Evolutionary conservation across 2,329 filamentous ascomycete species (phyloP), one percentile per base, ranked within the genome.

Genomic region (Fusarium nurragi): DNA sequence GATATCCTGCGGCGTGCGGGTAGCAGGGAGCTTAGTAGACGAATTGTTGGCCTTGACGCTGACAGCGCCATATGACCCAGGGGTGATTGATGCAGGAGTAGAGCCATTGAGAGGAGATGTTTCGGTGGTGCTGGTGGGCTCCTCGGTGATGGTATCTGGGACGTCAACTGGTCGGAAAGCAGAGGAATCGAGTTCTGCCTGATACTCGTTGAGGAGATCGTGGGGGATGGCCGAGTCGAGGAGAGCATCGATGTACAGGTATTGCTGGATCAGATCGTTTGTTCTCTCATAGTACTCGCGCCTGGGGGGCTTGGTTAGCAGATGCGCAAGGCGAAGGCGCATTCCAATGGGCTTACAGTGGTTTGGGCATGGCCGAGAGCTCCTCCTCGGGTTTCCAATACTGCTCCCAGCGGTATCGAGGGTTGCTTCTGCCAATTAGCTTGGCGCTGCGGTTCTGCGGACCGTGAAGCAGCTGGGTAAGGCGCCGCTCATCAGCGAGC

Each of bases 181-280:
- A 36, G 81, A 84, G 19, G 81, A 81, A 39, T 86, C 81, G 46
- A 88, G 80, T 64, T 90, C 81, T 65, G 89, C 76, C 32, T 77
- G 89, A 77, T 97, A 97, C 77, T 97, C 94, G 73, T 96, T 94
- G 56, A 98, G 88, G 40, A 98, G 82, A 71, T 94, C 90, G 73
- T 97, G 94, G 3, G 94, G 94, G n/a, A 97, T 86, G 26, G 92
- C 94, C 10, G 93, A 97, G 78, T 97, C 93, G 61, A 98, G 84
- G 54, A 98, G 82, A 49, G 90, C 87, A 78, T 97, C 94, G 70
- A 97, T 97, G 76, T 96, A 97, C 64, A 96, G 83, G 76, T 97
- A 98, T 75, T 97, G 91, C 76, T 95, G 91, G 58, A 98, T 88
- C 39, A 97, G 83, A 68, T 89, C 88, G 78, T 98, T 98, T 74